Conservation (phyloP, 495 filamentous ascomycete genomes). For the Hypoxylon intermedium region DNA sequence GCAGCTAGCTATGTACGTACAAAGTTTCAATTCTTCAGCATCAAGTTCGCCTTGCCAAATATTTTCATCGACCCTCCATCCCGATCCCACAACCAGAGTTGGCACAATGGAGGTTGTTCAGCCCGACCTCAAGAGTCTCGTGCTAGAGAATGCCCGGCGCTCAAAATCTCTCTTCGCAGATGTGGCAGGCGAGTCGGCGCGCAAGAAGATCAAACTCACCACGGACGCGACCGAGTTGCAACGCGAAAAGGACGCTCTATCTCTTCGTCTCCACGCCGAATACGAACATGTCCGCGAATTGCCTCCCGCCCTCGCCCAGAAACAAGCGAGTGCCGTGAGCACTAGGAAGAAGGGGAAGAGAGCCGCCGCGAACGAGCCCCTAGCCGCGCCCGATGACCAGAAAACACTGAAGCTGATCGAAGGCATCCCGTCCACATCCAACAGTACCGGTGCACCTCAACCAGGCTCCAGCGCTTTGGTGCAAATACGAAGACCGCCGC, state of each 20-base stretch:
- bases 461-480: constrained; percentile 66
- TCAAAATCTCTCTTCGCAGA: constrained; percentile 51
- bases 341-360: constrained; percentile 60
- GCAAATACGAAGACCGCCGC: constrained; percentile 48
- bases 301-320: constrained; percentile 83
- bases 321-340: constrained; percentile 64
- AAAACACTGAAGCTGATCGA: constrained; percentile 75
- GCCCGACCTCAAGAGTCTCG: constrained; percentile 45
- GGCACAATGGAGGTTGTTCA: constrained; percentile 35
- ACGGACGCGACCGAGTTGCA: constrained; percentile 46
- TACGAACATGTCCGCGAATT: constrained; percentile 83
- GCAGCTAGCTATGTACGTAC: background rate
- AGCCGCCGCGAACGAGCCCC: constrained; percentile 53
- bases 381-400: constrained; percentile 56
- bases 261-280: constrained; percentile 65
- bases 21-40: too few species aligned
- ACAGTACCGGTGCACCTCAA: constrained; percentile 46
- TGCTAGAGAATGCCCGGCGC: constrained; percentile 50
- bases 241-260: constrained; percentile 51
- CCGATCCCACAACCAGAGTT: background rate
- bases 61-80: background rate
- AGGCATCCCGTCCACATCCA: constrained; percentile 57
- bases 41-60: too few species aligned
- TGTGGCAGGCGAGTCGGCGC: constrained; percentile 37
- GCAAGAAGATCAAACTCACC: constrained; percentile 54